Evolutionary conservation across 163 green algal species (phyloP).

Genomic region (Chlamydomonas reinhardtii): DNA sequence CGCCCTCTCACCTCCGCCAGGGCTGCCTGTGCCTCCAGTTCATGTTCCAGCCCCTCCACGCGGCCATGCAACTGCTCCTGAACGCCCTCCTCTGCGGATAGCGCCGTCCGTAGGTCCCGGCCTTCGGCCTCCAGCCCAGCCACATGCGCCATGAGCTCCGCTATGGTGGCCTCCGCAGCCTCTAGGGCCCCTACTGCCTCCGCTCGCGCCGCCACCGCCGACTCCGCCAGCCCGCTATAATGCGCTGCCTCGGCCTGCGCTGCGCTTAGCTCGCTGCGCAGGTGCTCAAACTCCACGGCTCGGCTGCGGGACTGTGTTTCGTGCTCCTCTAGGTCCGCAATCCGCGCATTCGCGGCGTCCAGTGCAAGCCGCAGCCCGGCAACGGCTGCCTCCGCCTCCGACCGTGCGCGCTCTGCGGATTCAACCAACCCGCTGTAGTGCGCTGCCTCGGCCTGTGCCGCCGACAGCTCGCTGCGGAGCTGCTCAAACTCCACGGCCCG

Average conservation of each 20-base stretch:
- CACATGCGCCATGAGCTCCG: background rate
- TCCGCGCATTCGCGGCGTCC: background rate
- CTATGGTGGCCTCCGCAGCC: background rate
- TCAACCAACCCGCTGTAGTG: no score
- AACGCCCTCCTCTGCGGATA: constrained; percentile 15
- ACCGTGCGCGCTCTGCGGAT: background rate
- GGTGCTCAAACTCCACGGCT: background rate
- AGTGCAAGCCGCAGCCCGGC: background rate
- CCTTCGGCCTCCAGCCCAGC: constrained; percentile 12
- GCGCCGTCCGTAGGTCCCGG: constrained; percentile 16
- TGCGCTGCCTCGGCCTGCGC: background rate
- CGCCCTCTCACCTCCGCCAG: background rate
- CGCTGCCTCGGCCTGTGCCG: background rate
- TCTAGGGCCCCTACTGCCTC: background rate
- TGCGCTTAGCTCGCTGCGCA: background rate
- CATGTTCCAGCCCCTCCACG: constrained; percentile 17
- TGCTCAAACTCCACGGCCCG: background rate
- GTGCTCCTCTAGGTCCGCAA: background rate
- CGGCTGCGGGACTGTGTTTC: background rate
- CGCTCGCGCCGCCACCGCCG: background rate
- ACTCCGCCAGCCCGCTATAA: background rate
- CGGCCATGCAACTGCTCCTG: background rate
- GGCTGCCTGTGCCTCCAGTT: constrained; percentile 31
- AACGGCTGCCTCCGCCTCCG: background rate
- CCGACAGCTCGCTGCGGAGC: background rate